Conservation (phyloP, 345 rosid species). For the Lumnitzera littorea region DNA sequence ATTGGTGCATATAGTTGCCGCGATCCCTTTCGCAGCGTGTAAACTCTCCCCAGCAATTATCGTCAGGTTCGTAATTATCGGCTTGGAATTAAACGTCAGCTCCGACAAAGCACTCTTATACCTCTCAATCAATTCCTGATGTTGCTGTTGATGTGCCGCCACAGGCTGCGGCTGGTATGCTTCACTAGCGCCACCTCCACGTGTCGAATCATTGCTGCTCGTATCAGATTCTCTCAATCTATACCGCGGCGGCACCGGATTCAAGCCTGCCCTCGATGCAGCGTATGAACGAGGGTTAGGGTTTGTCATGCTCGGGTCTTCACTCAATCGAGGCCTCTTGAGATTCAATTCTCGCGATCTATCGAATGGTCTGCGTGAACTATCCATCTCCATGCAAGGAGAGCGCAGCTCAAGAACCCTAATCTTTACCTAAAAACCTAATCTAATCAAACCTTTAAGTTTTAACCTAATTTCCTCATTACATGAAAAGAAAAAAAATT, state of each 20-base stretch:
- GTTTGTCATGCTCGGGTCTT: slow-evolving; percentile 30
- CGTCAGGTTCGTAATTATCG: slow-evolving; percentile 89
- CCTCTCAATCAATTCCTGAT: slow-evolving; percentile 85
- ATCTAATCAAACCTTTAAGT: neutral
- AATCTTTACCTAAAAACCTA: slow-evolving; percentile 14
- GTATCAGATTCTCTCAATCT: slow-evolving; percentile 41
- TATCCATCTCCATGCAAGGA: slow-evolving; percentile 28
- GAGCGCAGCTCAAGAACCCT: slow-evolving; percentile 12
- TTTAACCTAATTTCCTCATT: neutral
- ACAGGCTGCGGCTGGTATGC: slow-evolving; percentile 75
- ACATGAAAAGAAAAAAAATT: slow-evolving; percentile 2
- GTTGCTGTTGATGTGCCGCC: slow-evolving; percentile 42
- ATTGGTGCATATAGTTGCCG: slow-evolving; percentile 66
- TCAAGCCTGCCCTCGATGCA: slow-evolving; percentile 28
- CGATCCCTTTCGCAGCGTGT: slow-evolving; percentile 78
- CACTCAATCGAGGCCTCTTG: slow-evolving; percentile 65
- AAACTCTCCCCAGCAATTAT: slow-evolving; percentile 95
- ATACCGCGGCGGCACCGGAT: slow-evolving; percentile 17
- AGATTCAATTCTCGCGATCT: slow-evolving; percentile 68
- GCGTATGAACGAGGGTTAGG: slow-evolving; percentile 32
- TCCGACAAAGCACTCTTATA: slow-evolving; percentile 83
- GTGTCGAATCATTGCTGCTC: slow-evolving; percentile 16
- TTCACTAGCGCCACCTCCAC: slow-evolving; percentile 11
- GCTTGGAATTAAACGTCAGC: slow-evolving; percentile 96
- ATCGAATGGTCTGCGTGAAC: slow-evolving; percentile 74